Percentiles rank a stretch among this genome's conserved stretches.
Evolutionary conservation across 768 basidiomycete species (phyloP).

Genomic region (Pisolithus marmoratus): DNA sequence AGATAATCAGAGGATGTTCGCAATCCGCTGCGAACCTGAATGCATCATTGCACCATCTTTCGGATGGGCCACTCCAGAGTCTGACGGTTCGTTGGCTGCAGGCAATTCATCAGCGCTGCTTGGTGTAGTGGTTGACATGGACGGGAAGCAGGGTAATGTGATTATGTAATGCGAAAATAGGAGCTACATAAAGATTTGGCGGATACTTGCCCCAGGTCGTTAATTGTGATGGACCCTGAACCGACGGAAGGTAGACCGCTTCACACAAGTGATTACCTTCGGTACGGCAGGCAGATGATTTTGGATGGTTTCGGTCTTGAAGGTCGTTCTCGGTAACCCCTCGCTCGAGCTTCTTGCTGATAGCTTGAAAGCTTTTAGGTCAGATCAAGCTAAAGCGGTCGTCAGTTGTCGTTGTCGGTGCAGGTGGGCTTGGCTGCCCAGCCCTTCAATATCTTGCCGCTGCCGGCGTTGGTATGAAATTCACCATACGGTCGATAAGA

Average conservation of each 20-base stretch:
- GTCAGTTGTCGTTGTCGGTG: constrained; percentile 83
- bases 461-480: constrained; percentile 76
- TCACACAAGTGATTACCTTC: constrained; percentile 64
- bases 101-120: constrained; percentile 8
- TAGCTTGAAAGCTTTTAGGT: constrained; percentile 39
- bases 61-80: constrained; percentile 11
- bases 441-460: constrained; percentile 91
- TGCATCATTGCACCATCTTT: constrained; percentile 37
- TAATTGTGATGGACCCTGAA: not conserved
- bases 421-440: constrained; percentile 94
- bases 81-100: constrained; percentile 9
- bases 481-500: not conserved
- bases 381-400: constrained; percentile 77
- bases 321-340: constrained; percentile 40
- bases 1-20: not conserved
- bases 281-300: constrained; percentile 98
- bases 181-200: not conserved
- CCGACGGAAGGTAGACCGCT: constrained; percentile 23
- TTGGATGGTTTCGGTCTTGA: constrained; percentile 80
- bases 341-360: not conserved
- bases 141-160: too few relatives aligned
- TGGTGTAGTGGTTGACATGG: not conserved
- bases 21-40: constrained; percentile 22
- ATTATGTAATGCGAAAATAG: not conserved
- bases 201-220: not conserved